These are phyloP conservation scores for Ensete glaucum DNA, from an alignment of 176 grass and related monocot species.

Conservation along the genomic window DNA sequence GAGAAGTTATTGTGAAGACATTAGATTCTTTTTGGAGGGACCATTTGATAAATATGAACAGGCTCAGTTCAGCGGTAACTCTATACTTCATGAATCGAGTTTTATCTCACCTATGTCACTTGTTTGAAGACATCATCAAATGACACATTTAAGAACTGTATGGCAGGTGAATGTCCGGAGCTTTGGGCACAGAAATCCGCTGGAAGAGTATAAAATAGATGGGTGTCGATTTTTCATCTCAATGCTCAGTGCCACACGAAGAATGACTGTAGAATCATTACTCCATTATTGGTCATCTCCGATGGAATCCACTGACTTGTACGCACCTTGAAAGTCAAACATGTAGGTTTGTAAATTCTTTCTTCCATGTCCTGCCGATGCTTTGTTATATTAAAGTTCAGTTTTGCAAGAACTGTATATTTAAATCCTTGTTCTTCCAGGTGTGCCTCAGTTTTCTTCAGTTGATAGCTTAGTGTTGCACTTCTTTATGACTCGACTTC, in stretches of 20 bases:
- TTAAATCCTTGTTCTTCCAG: neutral
- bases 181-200: conserved; percentile 86
- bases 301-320: conserved; percentile 63
- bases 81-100: conserved; percentile 9
- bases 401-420: neutral
- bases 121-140: neutral
- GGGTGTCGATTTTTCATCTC: conserved; percentile 95
- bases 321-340: neutral
- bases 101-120: neutral
- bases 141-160: conserved; percentile 15
- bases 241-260: conserved; percentile 72
- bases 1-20: conserved; percentile 84
- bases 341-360: too few species aligned
- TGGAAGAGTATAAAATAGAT: conserved; percentile 98
- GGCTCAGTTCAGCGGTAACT: conserved; percentile 88
- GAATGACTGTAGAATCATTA: conserved; percentile 62
- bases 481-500: neutral
- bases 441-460: neutral
- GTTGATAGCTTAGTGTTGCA: neutral
- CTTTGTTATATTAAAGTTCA: neutral
- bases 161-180: conserved; percentile 86
- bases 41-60: conserved; percentile 99
- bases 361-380: too few species aligned
- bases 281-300: conserved; percentile 79
- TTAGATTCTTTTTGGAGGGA: conserved; percentile 81